Conservation (phyloP, 495 filamentous ascomycete genomes). For the Achaetomiella virescens region DNA sequence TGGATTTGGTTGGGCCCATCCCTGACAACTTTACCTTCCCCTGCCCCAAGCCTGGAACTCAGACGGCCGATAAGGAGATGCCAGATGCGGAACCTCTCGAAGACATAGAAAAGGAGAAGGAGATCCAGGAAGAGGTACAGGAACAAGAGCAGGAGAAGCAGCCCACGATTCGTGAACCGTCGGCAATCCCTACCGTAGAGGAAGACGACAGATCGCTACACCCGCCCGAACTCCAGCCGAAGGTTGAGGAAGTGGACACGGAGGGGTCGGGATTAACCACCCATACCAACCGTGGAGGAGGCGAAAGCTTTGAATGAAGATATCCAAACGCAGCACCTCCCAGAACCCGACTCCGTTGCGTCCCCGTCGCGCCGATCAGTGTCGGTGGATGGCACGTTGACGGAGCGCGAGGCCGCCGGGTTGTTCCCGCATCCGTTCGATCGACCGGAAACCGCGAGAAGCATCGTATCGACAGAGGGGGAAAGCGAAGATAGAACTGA, state of each 20-base stretch:
- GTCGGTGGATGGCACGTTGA: slow-evolving; percentile 15
- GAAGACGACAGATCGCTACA: slow-evolving; percentile 21
- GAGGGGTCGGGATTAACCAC: slow-evolving; percentile 26
- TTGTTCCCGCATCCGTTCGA: slow-evolving; percentile 15
- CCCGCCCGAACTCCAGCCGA: slow-evolving; percentile 26
- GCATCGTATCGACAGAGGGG: slow-evolving; percentile 23
- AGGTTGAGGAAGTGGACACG: slow-evolving; percentile 38
- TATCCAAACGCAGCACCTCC: slow-evolving; percentile 41
- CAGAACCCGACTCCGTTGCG: slow-evolving; percentile 35
- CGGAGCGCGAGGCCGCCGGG: not conserved
- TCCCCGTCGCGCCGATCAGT: slow-evolving; percentile 45
- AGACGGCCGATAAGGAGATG: not conserved
- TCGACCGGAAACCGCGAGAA: slow-evolving; percentile 11
- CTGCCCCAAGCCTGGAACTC: slow-evolving; percentile 9
- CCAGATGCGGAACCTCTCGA: not conserved
- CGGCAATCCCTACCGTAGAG: slow-evolving; percentile 25
- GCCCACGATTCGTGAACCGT: slow-evolving; percentile 20
- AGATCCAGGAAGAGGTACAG: too few relatives aligned
- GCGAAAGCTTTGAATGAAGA: slow-evolving; percentile 22
- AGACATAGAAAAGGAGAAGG: not conserved
- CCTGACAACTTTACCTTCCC: slow-evolving; percentile 24
- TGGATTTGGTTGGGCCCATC: slow-evolving; percentile 28
- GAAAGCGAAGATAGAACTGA: slow-evolving; percentile 54
- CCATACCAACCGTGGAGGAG: slow-evolving; percentile 25
- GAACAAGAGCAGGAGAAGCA: slow-evolving; percentile 15